Evolutionary conservation across 345 rosid genomes (phyloP).

Genomic region (Anastatica hierochuntica): DNA sequence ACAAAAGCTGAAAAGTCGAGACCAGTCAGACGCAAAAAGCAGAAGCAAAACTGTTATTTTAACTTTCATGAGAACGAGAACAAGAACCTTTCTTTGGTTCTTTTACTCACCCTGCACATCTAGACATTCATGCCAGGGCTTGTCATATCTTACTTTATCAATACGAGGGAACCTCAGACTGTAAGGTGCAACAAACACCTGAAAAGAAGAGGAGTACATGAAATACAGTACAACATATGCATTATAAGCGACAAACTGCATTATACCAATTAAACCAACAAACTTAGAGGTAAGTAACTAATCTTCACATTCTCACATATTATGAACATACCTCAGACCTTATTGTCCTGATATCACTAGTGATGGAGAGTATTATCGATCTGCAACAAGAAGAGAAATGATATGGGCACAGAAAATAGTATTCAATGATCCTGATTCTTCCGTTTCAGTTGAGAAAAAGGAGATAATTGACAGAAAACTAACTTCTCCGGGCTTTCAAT

Average conservation of each 20-base stretch:
- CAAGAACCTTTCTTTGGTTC: neutral
- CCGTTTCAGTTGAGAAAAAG: too few species aligned
- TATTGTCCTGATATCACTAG: slow-evolving; percentile 91
- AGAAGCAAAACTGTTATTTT: neutral
- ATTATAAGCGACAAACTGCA: neutral
- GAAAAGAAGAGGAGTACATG: slow-evolving; percentile 3
- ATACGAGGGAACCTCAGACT: slow-evolving; percentile 95
- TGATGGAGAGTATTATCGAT: slow-evolving; percentile 77
- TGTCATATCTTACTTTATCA: slow-evolving; percentile 90
- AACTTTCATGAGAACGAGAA: neutral
- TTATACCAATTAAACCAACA: slow-evolving; percentile 2
- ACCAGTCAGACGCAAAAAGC: neutral
- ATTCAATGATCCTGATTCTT: neutral
- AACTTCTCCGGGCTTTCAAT: slow-evolving; percentile 94
- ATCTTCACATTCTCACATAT: neutral
- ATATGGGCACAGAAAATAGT: neutral
- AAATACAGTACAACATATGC: neutral
- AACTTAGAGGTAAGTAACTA: neutral
- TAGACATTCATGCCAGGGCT: slow-evolving; percentile 96
- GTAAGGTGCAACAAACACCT: slow-evolving; percentile 97
- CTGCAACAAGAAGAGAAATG: slow-evolving; percentile 34
- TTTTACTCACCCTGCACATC: slow-evolving; percentile 73
- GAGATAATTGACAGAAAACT: slow-evolving; percentile 17
- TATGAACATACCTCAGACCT: slow-evolving; percentile 67
- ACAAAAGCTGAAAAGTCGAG: slow-evolving; percentile 55